These are phyloP conservation scores for Maudiozyma saulgeensis DNA, from an alignment of 805 yeast species.

Conservation along the genomic window DNA sequence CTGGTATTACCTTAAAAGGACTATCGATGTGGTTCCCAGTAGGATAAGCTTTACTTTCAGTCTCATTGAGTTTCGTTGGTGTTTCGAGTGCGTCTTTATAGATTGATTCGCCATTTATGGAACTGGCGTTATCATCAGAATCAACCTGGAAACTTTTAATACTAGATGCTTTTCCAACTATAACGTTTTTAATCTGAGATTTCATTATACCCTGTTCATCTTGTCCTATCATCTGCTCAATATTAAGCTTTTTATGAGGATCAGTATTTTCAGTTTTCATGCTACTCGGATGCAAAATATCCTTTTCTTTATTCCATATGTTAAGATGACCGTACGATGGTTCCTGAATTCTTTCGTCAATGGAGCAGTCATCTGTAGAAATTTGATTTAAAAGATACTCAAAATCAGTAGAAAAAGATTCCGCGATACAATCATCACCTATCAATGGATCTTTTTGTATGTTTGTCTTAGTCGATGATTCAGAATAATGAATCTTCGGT, in stretches of 20 bases:
- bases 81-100: not conserved
- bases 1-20: conserved; percentile 20
- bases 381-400: conserved; percentile 3
- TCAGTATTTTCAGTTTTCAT: not conserved
- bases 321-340: conserved; percentile 1
- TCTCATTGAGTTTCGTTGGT: conserved; percentile 1
- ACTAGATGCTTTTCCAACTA: conserved; percentile 16
- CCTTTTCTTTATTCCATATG: conserved; percentile 5
- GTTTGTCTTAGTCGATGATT: not conserved
- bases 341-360: not conserved
- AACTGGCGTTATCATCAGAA: conserved; percentile 1
- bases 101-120: too few species aligned
- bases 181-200: conserved; percentile 16
- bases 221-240: conserved; percentile 10
- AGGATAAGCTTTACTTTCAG: not conserved
- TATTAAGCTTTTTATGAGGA: not conserved
- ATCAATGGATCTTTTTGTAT: not conserved
- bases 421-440: not conserved
- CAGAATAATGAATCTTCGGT: conserved; percentile 3
- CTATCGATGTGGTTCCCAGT: conserved; percentile 15
- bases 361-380: not conserved
- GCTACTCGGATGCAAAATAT: not conserved
- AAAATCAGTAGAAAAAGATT: conserved; percentile 7
- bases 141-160: conserved; percentile 16
- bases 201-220: conserved; percentile 7